Percentiles rank a stretch among this genome's conserved stretches.
Conservation (phyloP, 352 stramenopile species). For the Saprolegnia diclina region DNA sequence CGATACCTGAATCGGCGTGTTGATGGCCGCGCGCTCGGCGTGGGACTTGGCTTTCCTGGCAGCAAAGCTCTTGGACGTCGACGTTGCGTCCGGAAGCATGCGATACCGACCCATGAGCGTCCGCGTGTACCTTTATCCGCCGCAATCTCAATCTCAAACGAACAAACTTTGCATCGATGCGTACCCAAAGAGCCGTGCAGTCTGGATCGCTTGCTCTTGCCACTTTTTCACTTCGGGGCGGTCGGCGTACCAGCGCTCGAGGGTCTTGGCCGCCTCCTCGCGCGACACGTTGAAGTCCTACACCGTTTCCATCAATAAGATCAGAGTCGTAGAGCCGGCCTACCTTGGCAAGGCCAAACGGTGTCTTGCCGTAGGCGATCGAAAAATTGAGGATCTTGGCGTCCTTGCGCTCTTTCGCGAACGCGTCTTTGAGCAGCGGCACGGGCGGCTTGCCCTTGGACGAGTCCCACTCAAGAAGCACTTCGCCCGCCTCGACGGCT, state of each 20-base stretch:
- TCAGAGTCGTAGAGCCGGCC: no score
- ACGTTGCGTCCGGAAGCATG: conserved; percentile 91
- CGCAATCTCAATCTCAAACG: background rate
- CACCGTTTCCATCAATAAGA: no score
- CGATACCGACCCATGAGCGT: conserved; percentile 98
- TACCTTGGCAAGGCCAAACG: conserved; percentile 92
- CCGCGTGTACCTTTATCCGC: conserved; percentile 81
- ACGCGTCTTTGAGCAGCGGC: conserved; percentile 98
- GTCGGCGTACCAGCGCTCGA: conserved; percentile 97
- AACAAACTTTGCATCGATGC: background rate
- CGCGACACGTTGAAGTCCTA: conserved; percentile 69
- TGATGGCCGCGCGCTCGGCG: conserved; percentile 95
- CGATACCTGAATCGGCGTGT: conserved; percentile 94
- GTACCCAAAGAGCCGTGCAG: conserved; percentile 73
- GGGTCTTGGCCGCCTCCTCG: conserved; percentile 69
- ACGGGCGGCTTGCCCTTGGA: conserved; percentile 84
- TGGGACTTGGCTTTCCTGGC: conserved; percentile 77
- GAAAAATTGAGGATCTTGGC: conserved; percentile 99
- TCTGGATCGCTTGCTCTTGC: conserved; percentile 92
- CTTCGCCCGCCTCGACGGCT: conserved; percentile 93
- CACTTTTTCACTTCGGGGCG: conserved; percentile 87
- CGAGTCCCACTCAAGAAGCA: conserved; percentile 97
- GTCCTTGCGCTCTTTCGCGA: conserved; percentile 94
- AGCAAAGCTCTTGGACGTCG: conserved; percentile 46
- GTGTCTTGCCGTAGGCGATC: conserved; percentile 99